Base-by-base conservation (phyloP, 345 rosid species). In the Gossypium stocksii region DNA sequence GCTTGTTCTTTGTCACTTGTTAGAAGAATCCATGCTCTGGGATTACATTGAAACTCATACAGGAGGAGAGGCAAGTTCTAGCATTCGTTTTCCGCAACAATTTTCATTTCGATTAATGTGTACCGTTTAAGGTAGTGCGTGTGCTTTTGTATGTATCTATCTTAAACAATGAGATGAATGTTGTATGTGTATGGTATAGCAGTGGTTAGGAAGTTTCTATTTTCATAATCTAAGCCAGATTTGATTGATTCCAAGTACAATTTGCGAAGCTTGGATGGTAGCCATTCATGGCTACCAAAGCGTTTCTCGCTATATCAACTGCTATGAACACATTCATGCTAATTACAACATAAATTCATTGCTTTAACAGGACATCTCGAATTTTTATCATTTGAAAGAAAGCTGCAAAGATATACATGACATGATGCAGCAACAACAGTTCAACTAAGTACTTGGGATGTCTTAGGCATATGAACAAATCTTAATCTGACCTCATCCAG, bases 21-120 rank as follows among this genome's bases (percentile, higher is more conserved):
- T 43, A 87, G 78, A 78, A 81, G 91, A 79, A 86, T 95, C 78
- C 97, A 93, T 69, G 91, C 94, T 66, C 83, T 93, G 44, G 99
- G 99, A 79, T 89, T 95, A 69, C 96, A 91, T 41, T 95, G 76
- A 90, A 71, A 46, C 54, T 44, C 48, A 61, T 8, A 60, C 57
- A 57, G n/a, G 59, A 57, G n/a, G 59, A 66, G 72, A 69, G 46
- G 59, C 52, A 73, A 70, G 61, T 16, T 12, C 41, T 59, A 4
- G 73, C 25, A 27, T 11, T 15, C 52, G 76, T 58, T 27, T 75
- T 56, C 22, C 34, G 14, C 43, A 20, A 62, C 16, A 29, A 63
- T 63, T 56, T 58, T 14, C 17, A 12, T 83, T 46, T 63, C 27
- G n/a, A 29, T 29, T 60, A 38, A 15, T 80, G 77, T 78, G 51